Base-by-base conservation (phyloP, 148 eudicot genomes). In the Amaranthus hypochondriacus region DNA sequence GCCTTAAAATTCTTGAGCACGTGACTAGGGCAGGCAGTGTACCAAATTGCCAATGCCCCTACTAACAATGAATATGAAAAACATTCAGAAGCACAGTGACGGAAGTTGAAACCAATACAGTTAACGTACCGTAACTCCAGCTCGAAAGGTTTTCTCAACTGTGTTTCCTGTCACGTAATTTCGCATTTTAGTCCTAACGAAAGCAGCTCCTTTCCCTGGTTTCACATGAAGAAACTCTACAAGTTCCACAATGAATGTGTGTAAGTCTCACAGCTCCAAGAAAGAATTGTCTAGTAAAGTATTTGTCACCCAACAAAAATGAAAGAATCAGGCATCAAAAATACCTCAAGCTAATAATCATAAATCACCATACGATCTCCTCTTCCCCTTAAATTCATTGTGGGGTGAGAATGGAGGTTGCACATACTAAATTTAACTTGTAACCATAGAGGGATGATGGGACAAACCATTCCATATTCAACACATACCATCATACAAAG, bases 171-270 rank as follows among this genome's bases (percentile, higher is more conserved):
- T 91, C 69, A 94, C 76, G 75, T 86, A 85, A 79, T 94, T 94
- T 48, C 91, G 83, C 86, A 94, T 56, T 47, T 92, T 94, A 56
- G 97, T 94, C 88, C 98, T 88, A 72, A 94, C 96, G 86, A 84
- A 94, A 6, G 98, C 98, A 76, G 98, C 98, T 70, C 98, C 98
- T 88, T 94, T 94, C 75, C 98, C 98, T 55, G 98, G 98, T 74
- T 94, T 94, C 68, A 94, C 98, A 78, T 94, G 98, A 75, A 94
- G 96, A 80, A 94, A 94, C 82, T 90, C 98, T 93, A 73, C 70
- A 83, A 55, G 62, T 74, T 65, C 62, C 28, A 78, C 42, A 50
- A 12, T 39, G 55, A 78, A 42, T 47, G 7, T 42, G 54, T 49
- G 21, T 65, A 11, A 66, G 43, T 47, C 48, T 51, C 48, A 7